Base-by-base conservation (phyloP, 2,329 filamentous ascomycete species). In the Colletotrichum sp. region DNA sequence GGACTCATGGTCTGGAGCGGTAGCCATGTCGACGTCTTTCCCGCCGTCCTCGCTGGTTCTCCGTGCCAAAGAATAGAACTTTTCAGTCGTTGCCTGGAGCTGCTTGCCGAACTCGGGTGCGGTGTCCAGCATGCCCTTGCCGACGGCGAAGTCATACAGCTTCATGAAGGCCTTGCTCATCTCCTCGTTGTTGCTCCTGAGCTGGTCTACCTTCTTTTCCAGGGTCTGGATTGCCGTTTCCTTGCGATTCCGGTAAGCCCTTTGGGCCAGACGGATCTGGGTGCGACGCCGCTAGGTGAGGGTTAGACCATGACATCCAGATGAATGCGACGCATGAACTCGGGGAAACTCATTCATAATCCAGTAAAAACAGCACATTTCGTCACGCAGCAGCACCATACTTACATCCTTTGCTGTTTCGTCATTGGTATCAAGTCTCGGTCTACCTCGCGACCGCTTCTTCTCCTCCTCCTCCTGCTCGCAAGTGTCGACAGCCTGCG, bases 201-300 rank as follows among this genome's bases (percentile, higher is more conserved):
- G 89, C 28, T 91, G 89, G 70, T 92, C 87, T 30, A 96, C 94
- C 76, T 93, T 90, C 70, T 91, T 89, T 81, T 95, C 93, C 13
- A 98, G 88, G 1, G 91, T 91, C 32, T 91, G 90, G 72, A 98
- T 96, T 7, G 94, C 94, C 27, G 90, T 93, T 81, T 98, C 96
- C 84, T 98, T 98, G 68, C 96, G 93, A 80, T 94, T 92, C 19
- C 96, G 92, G 81, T 98, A 98, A 1, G 95, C 95, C 78, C 95
- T 89, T 83, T 98, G 96, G 3, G 96, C 96, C 71, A 96, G 90
- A 28, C 96, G 93, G 78, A 98, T 97, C 82, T 98, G 96, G 7
- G 95, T 96, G 71, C 96, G 91, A 68, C 96, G 93, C 77, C 95
- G 93, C 94, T 94, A 55, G 64, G 76, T 61, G 22, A 22, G n/a